phyloP scores from a whole-genome alignment of 2,329 filamentous ascomycete genomes.

The Cytospora piceae region DNA sequence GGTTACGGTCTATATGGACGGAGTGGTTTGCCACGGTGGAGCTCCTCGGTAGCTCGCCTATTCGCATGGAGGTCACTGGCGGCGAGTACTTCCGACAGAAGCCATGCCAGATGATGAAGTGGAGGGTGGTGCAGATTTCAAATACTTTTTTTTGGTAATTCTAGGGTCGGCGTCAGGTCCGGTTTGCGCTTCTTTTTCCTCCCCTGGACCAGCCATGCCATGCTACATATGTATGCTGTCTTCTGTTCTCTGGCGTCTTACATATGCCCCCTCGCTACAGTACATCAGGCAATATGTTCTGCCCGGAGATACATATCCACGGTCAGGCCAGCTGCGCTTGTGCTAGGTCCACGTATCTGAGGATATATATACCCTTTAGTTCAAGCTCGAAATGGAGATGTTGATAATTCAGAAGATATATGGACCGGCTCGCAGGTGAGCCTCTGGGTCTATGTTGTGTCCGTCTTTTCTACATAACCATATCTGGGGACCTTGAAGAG shows the following conservation, averaged over 20 bases:
- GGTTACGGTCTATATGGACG: background rate
- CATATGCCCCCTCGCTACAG: background rate
- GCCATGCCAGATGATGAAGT: background rate
- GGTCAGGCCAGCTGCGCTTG: slow-evolving; percentile 10
- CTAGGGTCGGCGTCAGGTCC: slow-evolving; percentile 13
- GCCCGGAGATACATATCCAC: background rate
- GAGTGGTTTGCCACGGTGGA: background rate
- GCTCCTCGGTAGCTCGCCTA: background rate
- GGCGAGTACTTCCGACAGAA: slow-evolving; percentile 12
- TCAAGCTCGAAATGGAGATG: slow-evolving; percentile 6
- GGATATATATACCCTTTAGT: slow-evolving; percentile 22
- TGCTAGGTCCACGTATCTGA: slow-evolving; percentile 16
- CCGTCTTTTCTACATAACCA: background rate
- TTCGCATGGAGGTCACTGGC: background rate
- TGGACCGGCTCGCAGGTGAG: background rate
- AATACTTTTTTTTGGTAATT: slow-evolving; percentile 1
- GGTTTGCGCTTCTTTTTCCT: slow-evolving; percentile 7
- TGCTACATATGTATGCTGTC: background rate
- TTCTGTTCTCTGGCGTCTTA: background rate
- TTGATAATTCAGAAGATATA: background rate
- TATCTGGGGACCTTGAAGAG: background rate
- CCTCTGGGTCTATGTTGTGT: background rate
- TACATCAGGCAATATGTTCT: background rate
- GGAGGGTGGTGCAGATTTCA: background rate
- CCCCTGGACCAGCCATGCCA: slow-evolving; percentile 3